Conservation (phyloP, 108 stramenopile genomes). For the Pseudonitzschia delicatissima region DNA sequence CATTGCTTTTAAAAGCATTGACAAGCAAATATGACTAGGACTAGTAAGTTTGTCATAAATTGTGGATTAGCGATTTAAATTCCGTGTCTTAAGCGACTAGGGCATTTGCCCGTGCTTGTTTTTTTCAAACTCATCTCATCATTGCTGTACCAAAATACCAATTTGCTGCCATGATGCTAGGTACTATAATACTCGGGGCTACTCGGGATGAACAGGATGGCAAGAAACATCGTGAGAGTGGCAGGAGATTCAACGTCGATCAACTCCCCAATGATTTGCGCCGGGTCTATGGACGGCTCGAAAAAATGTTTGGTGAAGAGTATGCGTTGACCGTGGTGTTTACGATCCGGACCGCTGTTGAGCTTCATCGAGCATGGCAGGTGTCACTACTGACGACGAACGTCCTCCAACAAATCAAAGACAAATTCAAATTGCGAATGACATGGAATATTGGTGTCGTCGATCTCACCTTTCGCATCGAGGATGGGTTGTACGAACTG, state of each 20-base stretch:
- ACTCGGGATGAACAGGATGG: too few species aligned
- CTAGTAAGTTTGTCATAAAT: too few species aligned
- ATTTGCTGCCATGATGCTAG: too few species aligned
- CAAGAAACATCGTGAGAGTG: background rate
- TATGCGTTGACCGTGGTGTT: slow-evolving; percentile 44
- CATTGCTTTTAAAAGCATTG: too few species aligned
- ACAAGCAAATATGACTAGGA: too few species aligned
- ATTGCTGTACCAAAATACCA: too few species aligned
- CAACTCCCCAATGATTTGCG: slow-evolving; percentile 39
- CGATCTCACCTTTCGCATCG: slow-evolving; percentile 39
- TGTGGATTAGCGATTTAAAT: too few species aligned
- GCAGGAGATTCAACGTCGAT: slow-evolving; percentile 31
- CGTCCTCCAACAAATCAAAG: slow-evolving; percentile 43
- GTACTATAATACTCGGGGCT: too few species aligned
- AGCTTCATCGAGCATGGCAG: slow-evolving; percentile 56
- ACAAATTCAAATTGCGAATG: slow-evolving; percentile 34
- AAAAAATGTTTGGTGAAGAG: slow-evolving; percentile 35
- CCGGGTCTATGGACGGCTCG: slow-evolving; percentile 33
- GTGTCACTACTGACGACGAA: slow-evolving; percentile 38
- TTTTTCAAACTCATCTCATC: too few species aligned
- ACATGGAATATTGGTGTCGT: slow-evolving; percentile 52
- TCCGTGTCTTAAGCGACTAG: too few species aligned
- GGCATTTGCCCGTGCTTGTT: too few species aligned
- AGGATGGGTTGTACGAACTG: slow-evolving; percentile 47
- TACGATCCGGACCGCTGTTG: slow-evolving; percentile 38